Evolutionary conservation across 352 stramenopile genomes (phyloP).

Genomic region (Phytophthora megakarya): DNA sequence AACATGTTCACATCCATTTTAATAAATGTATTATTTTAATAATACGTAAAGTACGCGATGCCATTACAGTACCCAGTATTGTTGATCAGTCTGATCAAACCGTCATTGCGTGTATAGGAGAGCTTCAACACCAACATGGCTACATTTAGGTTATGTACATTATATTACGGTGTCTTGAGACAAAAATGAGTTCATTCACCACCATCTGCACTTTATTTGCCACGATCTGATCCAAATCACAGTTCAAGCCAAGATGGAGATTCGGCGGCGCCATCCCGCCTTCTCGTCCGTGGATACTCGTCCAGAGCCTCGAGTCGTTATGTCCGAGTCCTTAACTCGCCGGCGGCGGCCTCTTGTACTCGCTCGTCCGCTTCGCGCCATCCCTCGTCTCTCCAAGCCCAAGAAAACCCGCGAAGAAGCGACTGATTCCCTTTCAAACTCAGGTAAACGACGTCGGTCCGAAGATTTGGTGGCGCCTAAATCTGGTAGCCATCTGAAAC

Average conservation of each 20-base stretch:
- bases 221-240: too few relatives aligned
- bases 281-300: constrained; percentile 7
- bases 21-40: too few relatives aligned
- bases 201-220: too few relatives aligned
- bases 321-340: constrained; percentile 19
- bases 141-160: not conserved
- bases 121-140: not conserved
- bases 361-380: constrained; percentile 17
- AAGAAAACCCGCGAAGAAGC: constrained; percentile 5
- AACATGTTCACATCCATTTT: not conserved
- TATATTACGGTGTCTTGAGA: too few relatives aligned
- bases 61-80: too few relatives aligned
- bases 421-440: not conserved
- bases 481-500: constrained; percentile 34
- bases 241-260: constrained; percentile 22
- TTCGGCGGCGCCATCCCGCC: constrained; percentile 18
- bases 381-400: constrained; percentile 27
- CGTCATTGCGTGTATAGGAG: too few relatives aligned
- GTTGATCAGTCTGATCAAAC: too few relatives aligned
- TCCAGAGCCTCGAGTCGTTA: not conserved
- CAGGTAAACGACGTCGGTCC: constrained; percentile 11
- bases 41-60: too few relatives aligned
- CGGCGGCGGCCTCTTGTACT: constrained; percentile 19
- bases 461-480: not conserved
- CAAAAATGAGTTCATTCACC: too few relatives aligned